Evolutionary conservation across 179 eudicot species (phyloP), one percentile per base, ranked within the genome.

Genomic region (Carnegiea gigantea): DNA sequence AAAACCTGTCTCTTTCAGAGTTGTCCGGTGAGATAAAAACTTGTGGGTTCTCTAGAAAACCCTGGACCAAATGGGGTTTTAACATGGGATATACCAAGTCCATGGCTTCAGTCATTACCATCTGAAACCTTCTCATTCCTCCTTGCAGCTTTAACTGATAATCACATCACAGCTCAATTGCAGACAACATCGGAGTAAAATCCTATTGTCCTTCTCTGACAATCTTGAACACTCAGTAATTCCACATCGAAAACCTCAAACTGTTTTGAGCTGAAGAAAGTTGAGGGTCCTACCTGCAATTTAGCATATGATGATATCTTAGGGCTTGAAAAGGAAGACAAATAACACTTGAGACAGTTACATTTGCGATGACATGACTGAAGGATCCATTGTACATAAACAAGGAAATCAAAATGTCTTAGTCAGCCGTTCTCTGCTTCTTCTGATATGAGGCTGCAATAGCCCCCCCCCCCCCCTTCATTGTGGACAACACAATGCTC

Each of bases 181-280:
- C 98, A 95, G 77, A 93, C 93, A 13, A 93, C 93, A 87, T 95
- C 98, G 9, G 98, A 95, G 82, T 95, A 95, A 81, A 95, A 95
- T 49, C 87, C 98, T 12, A 95, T 93, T 33, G 98, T 95, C 89
- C 98, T 89, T 87, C 98, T 91, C 70, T 87, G 87, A 87, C 98
- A 93, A 86, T 95, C 92, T 79, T 95, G 86, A 64, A 95, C 81
- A 79, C 83, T 82, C 24, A 95, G 84, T 85, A 95, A 70, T 82
- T 95, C 98, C 72, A 95, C 92, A 23, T 95, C 98, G 75, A 93
- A 95, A 82, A 95, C 98, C 89, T 95, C 98, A 78, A 90, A 95
- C 81, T 95, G 98, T 78, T 93, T 95, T 57, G 98, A 79, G 79
- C 98, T 95, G 88, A 95, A 95, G 86, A 95, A 95, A 33, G 98